Base-by-base conservation (phyloP, 768 basidiomycete genomes). In the Psilocybe subaeruginosa region DNA sequence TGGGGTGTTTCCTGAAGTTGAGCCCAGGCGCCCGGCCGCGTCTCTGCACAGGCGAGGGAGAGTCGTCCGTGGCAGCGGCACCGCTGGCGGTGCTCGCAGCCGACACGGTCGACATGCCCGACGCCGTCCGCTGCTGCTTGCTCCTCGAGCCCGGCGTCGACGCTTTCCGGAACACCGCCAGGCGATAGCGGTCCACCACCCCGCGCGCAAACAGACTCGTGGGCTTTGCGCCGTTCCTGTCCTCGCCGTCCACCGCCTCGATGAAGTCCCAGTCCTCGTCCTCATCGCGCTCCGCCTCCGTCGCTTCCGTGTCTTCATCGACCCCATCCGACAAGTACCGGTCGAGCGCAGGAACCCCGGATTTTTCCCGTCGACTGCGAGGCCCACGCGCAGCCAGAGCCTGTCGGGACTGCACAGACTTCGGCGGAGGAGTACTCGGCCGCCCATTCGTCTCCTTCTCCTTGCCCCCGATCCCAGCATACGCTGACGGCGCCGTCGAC, bases 251-350 rank as follows among this genome's bases (percentile, higher is more conserved):
- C 4, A 78, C 91, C 41, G 84, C 85, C 68, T 94, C 92, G 62
- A 97, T 83, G 64, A 95, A 85, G 82, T 95, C 94, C 94, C 95
- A 97, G 59, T 95, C 94, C 45, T 93, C 91, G 54, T 94, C 93
- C 56, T 87, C 86, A 19, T 84, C 82, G n/a, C 78, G 76, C 68
- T 78, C 80, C 54, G 77, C 72, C 56, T 74, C 73, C 3, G 73
- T 80, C 52, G 67, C 74, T 58, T 76, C 78, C 39, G 72, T 70
- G 56, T 86, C 87, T 63, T 80, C 80, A 50, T 82, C 83, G 60
- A 75, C 75, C 41, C 73, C 81, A 69, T 86, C 87, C 12, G 83
- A 82, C 30, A 92, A 74, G 69, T 87, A 86, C 49, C 86, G 84
- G 72, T 95, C 92, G 72, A 95, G 76, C 1, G 92, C 92, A 14